Evolutionary conservation across 1,139 yeast species (phyloP).

Genomic region (Debaryomycetaceae sp.): DNA sequence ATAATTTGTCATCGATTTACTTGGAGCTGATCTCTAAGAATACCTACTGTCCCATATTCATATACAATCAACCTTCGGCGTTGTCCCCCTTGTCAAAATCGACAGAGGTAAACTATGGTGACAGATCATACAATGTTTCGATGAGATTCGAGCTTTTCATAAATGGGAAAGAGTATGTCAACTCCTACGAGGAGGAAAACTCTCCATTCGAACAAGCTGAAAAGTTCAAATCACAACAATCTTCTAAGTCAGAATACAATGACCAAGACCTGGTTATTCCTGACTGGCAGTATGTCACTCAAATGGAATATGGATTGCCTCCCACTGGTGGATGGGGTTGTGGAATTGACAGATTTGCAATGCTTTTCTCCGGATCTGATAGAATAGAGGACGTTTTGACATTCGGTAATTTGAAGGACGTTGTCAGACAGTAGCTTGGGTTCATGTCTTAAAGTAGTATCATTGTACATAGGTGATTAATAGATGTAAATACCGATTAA

Average conservation of each 20-base stretch:
- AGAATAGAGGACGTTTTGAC: slow-evolving; percentile 79
- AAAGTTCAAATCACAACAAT: slow-evolving; percentile 60
- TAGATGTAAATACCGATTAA: too few species aligned
- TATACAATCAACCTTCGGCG: slow-evolving; percentile 78
- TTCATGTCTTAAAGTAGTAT: neutral
- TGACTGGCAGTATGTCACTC: slow-evolving; percentile 66
- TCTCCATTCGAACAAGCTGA: slow-evolving; percentile 64
- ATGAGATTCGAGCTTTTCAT: slow-evolving; percentile 82
- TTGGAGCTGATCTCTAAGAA: slow-evolving; percentile 59
- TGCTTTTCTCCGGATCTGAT: slow-evolving; percentile 63
- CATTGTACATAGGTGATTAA: neutral
- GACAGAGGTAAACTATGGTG: slow-evolving; percentile 18
- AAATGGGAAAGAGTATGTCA: slow-evolving; percentile 75
- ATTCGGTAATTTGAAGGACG: slow-evolving; percentile 80
- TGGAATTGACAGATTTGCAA: slow-evolving; percentile 84
- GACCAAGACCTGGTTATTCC: slow-evolving; percentile 69
- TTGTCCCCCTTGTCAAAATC: slow-evolving; percentile 90
- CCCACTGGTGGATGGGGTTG: slow-evolving; percentile 99
- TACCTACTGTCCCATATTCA: slow-evolving; percentile 56
- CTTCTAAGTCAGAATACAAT: slow-evolving; percentile 38
- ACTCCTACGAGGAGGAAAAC: slow-evolving; percentile 97
- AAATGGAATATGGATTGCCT: slow-evolving; percentile 91
- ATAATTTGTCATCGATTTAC: slow-evolving; percentile 56
- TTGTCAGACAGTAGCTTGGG: slow-evolving; percentile 18
- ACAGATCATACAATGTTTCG: slow-evolving; percentile 45